Evolutionary conservation across 2,329 filamentous ascomycete genomes (phyloP), one percentile per base, ranked within the genome.

Genomic region (Microsporum audouinii): DNA sequence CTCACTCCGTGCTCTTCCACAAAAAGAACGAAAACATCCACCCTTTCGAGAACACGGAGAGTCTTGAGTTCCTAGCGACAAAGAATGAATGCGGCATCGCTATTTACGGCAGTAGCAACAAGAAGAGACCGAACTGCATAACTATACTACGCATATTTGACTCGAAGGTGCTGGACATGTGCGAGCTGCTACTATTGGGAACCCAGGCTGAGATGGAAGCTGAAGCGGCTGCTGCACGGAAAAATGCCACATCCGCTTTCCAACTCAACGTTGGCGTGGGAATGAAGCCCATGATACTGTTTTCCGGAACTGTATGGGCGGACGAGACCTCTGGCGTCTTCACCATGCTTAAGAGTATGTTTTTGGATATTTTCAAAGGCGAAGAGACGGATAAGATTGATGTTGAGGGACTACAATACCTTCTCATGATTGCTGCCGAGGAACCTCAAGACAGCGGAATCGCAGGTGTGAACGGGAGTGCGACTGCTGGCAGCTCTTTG

Each of bases 31-130:
- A 85, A 63, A 77, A 77, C 67, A 88, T 96, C 69, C 91, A 94
- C 75, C 94, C 94, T 1, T 99, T 99, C 75, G 92, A 96, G 75
- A 91, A 95, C 73, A 79, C 88, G 65, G 80, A 87, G 33, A 92
- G 88, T 59, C 83, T 97, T 66, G 90, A 96, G 76, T 99, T 99
- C 79, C 91, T 99, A 79, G 87, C 88, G 65, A 86, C 91, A 72
- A 99, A 97, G 80, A 99, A 99, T 77, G 94, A 99, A 74, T 86
- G 89, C 70, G 88, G 86, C 53, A 79, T 96, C 56, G 82, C 96
- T 66, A 82, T 94, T 66, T 95, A 95, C 69, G 91, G 87, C 59
- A 86, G 84, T 73, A 88, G 87, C 75, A 89, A 83, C 74, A 99
- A 97, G 82, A 99, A 97, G 82, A 83, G 94, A n/a, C 91, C 91